These are phyloP conservation scores for Cytospora mali DNA, from an alignment of 2,329 filamentous ascomycete genomes.

Conservation along the genomic window DNA sequence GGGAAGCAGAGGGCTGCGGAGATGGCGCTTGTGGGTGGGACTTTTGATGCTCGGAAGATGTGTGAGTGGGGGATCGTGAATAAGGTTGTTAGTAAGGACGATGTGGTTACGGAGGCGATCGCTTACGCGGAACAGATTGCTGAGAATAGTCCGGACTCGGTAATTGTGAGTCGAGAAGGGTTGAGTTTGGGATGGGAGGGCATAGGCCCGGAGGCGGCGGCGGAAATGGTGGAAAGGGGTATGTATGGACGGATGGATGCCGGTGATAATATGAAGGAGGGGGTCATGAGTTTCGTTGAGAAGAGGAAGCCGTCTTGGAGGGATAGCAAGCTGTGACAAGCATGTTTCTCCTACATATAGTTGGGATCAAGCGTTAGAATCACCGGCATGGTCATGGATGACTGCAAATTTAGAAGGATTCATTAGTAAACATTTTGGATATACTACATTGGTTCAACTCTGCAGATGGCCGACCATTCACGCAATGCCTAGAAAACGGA, in stretches of 20 bases:
- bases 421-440: too few relatives aligned
- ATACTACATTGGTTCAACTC: too few relatives aligned
- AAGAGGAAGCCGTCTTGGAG: constrained; percentile 71
- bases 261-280: constrained; percentile 75
- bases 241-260: constrained; percentile 63
- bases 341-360: too few relatives aligned
- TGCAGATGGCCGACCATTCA: too few relatives aligned
- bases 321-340: constrained; percentile 58
- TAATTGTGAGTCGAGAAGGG: constrained; percentile 74
- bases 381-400: too few relatives aligned
- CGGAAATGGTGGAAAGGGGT: constrained; percentile 56
- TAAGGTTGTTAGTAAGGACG: constrained; percentile 54
- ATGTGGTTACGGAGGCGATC: constrained; percentile 60
- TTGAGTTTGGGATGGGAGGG: constrained; percentile 74
- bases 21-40: constrained; percentile 67
- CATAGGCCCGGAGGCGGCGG: constrained; percentile 65
- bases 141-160: constrained; percentile 71
- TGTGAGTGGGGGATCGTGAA: constrained; percentile 71
- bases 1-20: constrained; percentile 71
- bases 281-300: constrained; percentile 75
- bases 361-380: not conserved
- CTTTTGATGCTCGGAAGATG: constrained; percentile 62
- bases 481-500: too few relatives aligned
- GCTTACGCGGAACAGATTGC: constrained; percentile 63
- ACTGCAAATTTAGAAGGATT: too few relatives aligned